These are phyloP conservation scores for Tremellales sp. DNA, from an alignment of 1,284 basidiomycete species.

Conservation along the genomic window DNA sequence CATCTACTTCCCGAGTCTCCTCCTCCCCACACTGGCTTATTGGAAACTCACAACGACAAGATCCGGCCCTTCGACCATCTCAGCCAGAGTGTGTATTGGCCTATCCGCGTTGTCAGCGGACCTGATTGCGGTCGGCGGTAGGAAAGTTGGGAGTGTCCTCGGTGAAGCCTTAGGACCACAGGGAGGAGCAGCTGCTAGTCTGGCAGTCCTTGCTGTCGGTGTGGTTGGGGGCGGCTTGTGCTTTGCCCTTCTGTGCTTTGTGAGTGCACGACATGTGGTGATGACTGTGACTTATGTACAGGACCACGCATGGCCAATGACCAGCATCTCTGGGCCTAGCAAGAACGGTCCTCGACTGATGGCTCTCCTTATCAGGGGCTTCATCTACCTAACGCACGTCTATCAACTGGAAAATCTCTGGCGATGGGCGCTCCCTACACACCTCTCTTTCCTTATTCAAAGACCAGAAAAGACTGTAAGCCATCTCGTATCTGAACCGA, in stretches of 20 bases:
- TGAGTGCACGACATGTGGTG: conserved; percentile 8
- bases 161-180: conserved; percentile 18
- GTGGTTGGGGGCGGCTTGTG: conserved; percentile 14
- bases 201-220: conserved; percentile 15
- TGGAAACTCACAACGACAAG: conserved; percentile 11
- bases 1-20: conserved; percentile 11
- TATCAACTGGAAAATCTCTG: conserved; percentile 17
- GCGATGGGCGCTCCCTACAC: conserved; percentile 5
- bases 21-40: conserved; percentile 15
- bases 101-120: conserved; percentile 25
- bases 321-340: too few relatives aligned
- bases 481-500: background rate
- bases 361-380: conserved; percentile 8
- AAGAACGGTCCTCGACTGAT: conserved; percentile 9
- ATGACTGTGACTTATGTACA: background rate
- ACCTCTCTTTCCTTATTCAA: conserved; percentile 7
- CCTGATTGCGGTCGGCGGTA: conserved; percentile 19
- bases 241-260: conserved; percentile 31
- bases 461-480: conserved; percentile 31
- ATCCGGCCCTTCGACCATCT: conserved; percentile 9
- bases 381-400: conserved; percentile 18
- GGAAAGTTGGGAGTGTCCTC: conserved; percentile 17
- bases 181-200: conserved; percentile 16
- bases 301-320: conserved; percentile 17
- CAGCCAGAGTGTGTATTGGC: conserved; percentile 21